phyloP scores from a whole-genome alignment of 768 basidiomycete genomes.

The Lactarius sanguifluus region DNA sequence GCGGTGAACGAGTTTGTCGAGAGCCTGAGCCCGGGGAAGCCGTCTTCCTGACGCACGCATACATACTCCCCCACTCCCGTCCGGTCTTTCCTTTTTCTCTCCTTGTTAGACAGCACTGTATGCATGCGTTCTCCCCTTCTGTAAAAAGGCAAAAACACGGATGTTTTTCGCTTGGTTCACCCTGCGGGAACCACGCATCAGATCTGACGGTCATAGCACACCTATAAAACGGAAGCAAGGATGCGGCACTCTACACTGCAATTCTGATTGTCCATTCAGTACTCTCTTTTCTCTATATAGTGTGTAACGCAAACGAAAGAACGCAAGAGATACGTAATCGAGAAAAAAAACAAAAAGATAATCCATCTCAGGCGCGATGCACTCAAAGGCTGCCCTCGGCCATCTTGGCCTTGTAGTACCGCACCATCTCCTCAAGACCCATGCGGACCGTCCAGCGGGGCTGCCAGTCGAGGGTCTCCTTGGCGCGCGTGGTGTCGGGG shows the following conservation, averaged over 20 bases:
- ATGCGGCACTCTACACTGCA: too few species aligned
- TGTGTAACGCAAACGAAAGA: not conserved
- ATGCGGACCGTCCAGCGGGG: slow-evolving; percentile 91
- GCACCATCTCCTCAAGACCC: slow-evolving; percentile 93
- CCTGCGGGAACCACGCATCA: not conserved
- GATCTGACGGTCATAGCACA: not conserved
- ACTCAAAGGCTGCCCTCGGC: slow-evolving; percentile 72
- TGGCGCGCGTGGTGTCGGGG: slow-evolving; percentile 91
- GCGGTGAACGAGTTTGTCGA: slow-evolving; percentile 33
- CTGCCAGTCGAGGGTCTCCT: slow-evolving; percentile 82
- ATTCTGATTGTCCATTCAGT: not conserved
- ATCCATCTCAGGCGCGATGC: not conserved
- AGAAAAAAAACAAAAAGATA: not conserved
- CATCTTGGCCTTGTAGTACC: slow-evolving; percentile 91
- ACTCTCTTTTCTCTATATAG: not conserved
- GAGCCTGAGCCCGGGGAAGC: slow-evolving; percentile 1
- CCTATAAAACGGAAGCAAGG: too few species aligned
- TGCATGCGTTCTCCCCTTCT: slow-evolving; percentile 5
- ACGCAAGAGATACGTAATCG: too few species aligned
- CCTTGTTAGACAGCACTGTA: slow-evolving; percentile 3
- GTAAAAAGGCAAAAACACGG: not conserved
- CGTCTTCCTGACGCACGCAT: not conserved
- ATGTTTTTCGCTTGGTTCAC: not conserved
- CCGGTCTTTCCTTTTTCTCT: too few species aligned
- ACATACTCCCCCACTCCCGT: not conserved